Conservation (phyloP, 345 rosid species). For the Eucalyptus sp. region DNA sequence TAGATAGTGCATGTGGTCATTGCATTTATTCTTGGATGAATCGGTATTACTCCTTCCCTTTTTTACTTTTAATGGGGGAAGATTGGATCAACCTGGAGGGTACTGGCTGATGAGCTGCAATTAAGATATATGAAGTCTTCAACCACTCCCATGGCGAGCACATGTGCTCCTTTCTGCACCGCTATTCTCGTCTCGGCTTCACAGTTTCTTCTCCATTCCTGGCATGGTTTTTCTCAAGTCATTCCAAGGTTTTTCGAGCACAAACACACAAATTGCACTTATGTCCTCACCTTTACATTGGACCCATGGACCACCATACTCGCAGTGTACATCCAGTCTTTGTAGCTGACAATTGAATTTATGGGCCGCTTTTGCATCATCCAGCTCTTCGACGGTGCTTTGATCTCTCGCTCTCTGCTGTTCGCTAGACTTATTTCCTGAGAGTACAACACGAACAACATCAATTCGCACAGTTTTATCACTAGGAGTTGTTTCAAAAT, state of each 20-base stretch:
- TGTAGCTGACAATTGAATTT: conserved; percentile 52
- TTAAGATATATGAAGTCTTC: conserved; percentile 88
- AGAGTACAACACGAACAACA: neutral
- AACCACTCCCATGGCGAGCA: conserved; percentile 56
- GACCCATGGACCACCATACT: conserved; percentile 57
- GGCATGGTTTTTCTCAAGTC: neutral
- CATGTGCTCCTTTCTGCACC: conserved; percentile 32
- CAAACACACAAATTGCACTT: neutral
- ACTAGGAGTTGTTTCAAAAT: neutral
- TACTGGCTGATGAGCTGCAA: conserved; percentile 53
- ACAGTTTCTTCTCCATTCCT: conserved; percentile 70
- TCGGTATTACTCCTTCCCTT: neutral
- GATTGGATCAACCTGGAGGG: conserved; percentile 50
- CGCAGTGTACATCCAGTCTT: conserved; percentile 79
- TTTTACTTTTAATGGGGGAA: neutral
- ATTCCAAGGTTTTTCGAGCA: neutral
- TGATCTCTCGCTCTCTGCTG: conserved; percentile 62
- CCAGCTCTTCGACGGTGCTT: conserved; percentile 61
- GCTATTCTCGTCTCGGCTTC: conserved; percentile 49
- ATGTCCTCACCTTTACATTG: conserved; percentile 45
- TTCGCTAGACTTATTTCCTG: conserved; percentile 44
- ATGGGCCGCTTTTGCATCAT: conserved; percentile 54
- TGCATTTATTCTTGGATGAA: neutral
- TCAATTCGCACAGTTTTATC: neutral
- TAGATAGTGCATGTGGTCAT: neutral